These are phyloP conservation scores for Nakazawaea anatomiae DNA, from an alignment of 805 yeast species.

Conservation along the genomic window DNA sequence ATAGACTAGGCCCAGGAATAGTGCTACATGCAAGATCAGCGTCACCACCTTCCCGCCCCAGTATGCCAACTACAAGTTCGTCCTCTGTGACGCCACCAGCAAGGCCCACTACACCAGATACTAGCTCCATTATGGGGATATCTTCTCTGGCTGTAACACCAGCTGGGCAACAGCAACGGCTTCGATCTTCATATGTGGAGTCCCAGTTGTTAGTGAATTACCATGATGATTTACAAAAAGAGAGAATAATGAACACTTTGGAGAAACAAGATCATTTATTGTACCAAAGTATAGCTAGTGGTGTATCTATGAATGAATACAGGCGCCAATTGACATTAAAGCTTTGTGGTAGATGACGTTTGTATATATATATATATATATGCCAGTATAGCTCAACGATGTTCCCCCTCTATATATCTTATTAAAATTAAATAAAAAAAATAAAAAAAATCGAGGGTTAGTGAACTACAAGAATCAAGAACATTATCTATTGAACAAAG, in stretches of 20 bases:
- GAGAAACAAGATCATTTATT: slow-evolving; percentile 25
- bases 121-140: no score
- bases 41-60: background rate
- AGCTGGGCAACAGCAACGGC: no score
- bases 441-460: background rate
- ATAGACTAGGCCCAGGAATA: slow-evolving; percentile 6
- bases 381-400: background rate
- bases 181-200: background rate
- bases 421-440: no score
- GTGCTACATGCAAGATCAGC: slow-evolving; percentile 1
- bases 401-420: background rate
- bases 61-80: background rate
- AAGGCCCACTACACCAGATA: no score
- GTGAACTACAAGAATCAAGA: no score
- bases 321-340: slow-evolving; percentile 22
- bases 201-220: background rate
- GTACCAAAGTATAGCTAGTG: slow-evolving; percentile 23
- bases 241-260: slow-evolving; percentile 20
- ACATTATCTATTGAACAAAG: no score
- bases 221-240: background rate
- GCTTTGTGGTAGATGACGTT: slow-evolving; percentile 8
- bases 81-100: background rate
- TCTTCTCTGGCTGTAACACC: no score
- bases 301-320: slow-evolving; percentile 21
- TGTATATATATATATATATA: background rate